Percentiles rank a stretch among this genome's conserved stretches.
Evolutionary conservation across 2,329 filamentous ascomycete genomes (phyloP).

Genomic region (Rutstroemia sp.): DNA sequence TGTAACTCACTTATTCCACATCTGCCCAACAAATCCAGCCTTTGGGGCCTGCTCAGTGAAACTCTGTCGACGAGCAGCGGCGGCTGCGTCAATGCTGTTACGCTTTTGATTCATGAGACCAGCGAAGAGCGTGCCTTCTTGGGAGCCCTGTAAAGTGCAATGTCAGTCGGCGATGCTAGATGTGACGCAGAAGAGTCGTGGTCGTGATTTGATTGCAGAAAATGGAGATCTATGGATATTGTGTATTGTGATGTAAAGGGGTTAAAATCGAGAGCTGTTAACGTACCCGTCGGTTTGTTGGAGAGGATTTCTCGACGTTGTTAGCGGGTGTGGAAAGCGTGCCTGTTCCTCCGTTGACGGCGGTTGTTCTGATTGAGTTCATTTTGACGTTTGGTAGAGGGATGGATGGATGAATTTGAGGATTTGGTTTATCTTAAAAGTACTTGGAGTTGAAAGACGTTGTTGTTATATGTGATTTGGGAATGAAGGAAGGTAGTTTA

Average conservation of each 20-base stretch:
- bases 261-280: not conserved
- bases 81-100: slow-evolving; percentile 30
- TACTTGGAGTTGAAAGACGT: too few relatives aligned
- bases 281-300: slow-evolving; percentile 17
- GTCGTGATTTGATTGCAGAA: not conserved
- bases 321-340: slow-evolving; percentile 19
- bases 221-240: not conserved
- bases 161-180: not conserved
- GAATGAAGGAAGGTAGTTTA: too few relatives aligned
- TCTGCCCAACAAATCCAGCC: slow-evolving; percentile 29
- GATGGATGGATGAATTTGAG: too few relatives aligned
- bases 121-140: slow-evolving; percentile 25
- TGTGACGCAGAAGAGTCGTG: not conserved
- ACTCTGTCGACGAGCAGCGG: slow-evolving; percentile 33
- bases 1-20: slow-evolving; percentile 28
- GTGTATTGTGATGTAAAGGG: not conserved
- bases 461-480: too few relatives aligned
- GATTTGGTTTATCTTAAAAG: too few relatives aligned
- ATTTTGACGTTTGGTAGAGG: too few relatives aligned
- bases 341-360: slow-evolving; percentile 19
- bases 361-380: slow-evolving; percentile 5
- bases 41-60: slow-evolving; percentile 37
- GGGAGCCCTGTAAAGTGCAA: slow-evolving; percentile 10
- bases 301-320: slow-evolving; percentile 14
- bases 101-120: slow-evolving; percentile 39